phyloP scores from a whole-genome alignment of 2,329 filamentous ascomycete genomes.

The Ustilaginoidea virens region DNA sequence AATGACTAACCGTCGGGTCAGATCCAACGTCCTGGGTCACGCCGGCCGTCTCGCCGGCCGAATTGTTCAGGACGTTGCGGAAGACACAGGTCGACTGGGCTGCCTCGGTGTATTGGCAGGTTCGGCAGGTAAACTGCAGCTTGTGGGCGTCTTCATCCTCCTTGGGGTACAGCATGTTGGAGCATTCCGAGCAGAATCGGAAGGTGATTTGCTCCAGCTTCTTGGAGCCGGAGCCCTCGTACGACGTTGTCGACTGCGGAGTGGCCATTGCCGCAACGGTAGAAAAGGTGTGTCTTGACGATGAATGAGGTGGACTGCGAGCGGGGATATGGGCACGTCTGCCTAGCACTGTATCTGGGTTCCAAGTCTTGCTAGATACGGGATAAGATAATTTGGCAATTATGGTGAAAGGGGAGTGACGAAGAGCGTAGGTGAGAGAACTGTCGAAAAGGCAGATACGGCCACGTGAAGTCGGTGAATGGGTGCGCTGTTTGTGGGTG shows the following conservation, averaged over 20 bases:
- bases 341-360: too few relatives aligned
- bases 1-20: constrained; percentile 89
- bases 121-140: constrained; percentile 90
- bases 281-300: too few relatives aligned
- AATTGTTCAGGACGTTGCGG: constrained; percentile 83
- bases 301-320: not conserved
- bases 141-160: constrained; percentile 75
- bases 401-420: too few relatives aligned
- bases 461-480: too few relatives aligned
- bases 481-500: too few relatives aligned
- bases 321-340: too few relatives aligned
- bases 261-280: constrained; percentile 33
- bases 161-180: constrained; percentile 95
- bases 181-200: constrained; percentile 96
- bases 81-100: constrained; percentile 85
- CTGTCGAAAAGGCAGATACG: too few relatives aligned
- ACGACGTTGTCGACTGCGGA: constrained; percentile 33
- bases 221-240: constrained; percentile 29
- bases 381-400: too few relatives aligned
- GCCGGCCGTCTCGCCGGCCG: constrained; percentile 87
- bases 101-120: constrained; percentile 80
- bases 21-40: constrained; percentile 94
- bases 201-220: constrained; percentile 76
- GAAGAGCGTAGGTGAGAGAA: too few relatives aligned
- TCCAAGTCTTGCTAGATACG: too few relatives aligned